These are phyloP conservation scores for Naegleria lovaniensis DNA, from an alignment of 208 protist species.

Conservation along the genomic window DNA sequence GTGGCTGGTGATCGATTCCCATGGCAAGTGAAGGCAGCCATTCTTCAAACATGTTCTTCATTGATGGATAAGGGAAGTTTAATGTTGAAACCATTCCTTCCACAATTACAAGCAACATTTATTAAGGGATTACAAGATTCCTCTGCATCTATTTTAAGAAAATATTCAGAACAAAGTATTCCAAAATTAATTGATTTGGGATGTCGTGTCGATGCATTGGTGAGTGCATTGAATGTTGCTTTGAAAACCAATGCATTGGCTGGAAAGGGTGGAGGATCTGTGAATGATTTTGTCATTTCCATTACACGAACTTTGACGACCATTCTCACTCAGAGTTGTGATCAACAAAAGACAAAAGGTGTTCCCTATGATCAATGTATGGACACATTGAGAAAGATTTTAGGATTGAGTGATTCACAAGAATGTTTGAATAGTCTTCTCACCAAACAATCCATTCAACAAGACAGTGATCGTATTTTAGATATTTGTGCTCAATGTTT, in stretches of 20 bases:
- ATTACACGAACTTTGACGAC: background rate
- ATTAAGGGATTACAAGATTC: constrained; percentile 57
- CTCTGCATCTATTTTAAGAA: constrained; percentile 33
- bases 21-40: constrained; percentile 63
- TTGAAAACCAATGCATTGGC: background rate
- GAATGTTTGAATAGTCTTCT: background rate
- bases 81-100: constrained; percentile 68
- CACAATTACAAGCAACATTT: constrained; percentile 67
- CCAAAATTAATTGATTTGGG: constrained; percentile 47
- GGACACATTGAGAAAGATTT: background rate
- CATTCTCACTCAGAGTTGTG: background rate
- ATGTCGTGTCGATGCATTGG: constrained; percentile 49
- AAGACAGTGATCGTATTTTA: background rate
- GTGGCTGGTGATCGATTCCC: constrained; percentile 68
- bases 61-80: constrained; percentile 51
- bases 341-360: background rate
- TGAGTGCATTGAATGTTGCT: constrained; percentile 38
- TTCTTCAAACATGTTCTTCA: constrained; percentile 50
- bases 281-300: background rate
- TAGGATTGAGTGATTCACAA: background rate
- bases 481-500: background rate
- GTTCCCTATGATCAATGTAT: constrained; percentile 3
- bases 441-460: background rate
- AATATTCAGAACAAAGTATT: constrained; percentile 45
- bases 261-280: background rate